Conservation (phyloP, 2,329 filamentous ascomycete genomes). For the Coniochaeta sp. region DNA sequence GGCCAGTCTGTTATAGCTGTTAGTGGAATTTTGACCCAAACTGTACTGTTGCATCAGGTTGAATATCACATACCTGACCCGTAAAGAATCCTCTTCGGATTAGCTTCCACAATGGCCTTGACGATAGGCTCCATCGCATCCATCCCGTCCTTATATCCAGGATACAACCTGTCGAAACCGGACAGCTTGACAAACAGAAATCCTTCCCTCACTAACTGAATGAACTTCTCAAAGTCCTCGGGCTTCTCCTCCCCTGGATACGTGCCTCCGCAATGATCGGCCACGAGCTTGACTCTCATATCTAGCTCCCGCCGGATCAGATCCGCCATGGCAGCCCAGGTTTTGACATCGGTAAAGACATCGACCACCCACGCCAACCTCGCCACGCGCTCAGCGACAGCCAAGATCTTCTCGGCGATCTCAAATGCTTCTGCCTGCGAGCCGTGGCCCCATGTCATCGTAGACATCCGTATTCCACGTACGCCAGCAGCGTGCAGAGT, state of each 20-base stretch:
- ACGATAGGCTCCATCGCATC: constrained; percentile 10
- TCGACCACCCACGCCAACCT: constrained; percentile 13
- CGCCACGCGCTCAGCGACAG: constrained; percentile 9
- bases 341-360: constrained; percentile 12
- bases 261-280: constrained; percentile 15
- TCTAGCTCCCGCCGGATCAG: constrained; percentile 14
- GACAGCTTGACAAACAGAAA: constrained; percentile 15
- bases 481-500: constrained; percentile 14
- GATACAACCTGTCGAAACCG: constrained; percentile 16
- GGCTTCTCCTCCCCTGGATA: constrained; percentile 14
- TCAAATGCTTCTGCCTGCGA: constrained; percentile 7
- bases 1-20: constrained; percentile 10
- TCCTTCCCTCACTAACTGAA: constrained; percentile 13
- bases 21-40: not conserved
- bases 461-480: constrained; percentile 14
- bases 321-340: constrained; percentile 14
- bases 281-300: constrained; percentile 14
- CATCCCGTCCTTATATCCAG: constrained; percentile 11
- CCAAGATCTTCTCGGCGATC: constrained; percentile 10
- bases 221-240: constrained; percentile 12
- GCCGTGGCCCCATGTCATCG: constrained; percentile 15
- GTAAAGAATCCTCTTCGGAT: constrained; percentile 13
- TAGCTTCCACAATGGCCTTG: constrained; percentile 11
- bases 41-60: not conserved
- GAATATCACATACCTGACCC: constrained; percentile 6